Evolutionary conservation across 352 stramenopile species (phyloP).

Genomic region (Sclerospora graminicola): DNA sequence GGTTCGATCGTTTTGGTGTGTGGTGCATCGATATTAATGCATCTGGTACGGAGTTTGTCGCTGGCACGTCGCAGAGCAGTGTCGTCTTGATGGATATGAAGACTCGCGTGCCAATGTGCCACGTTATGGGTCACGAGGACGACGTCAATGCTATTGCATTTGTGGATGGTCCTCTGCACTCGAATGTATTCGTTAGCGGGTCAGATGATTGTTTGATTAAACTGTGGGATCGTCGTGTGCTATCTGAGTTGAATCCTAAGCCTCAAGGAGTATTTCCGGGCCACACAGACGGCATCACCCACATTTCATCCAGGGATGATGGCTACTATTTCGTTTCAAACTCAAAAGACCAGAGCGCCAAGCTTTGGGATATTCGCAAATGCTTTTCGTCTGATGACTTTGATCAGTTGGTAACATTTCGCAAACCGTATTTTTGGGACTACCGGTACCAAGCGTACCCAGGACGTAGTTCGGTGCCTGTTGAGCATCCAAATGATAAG

Average conservation of each 20-base stretch:
- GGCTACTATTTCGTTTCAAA: constrained; percentile 87
- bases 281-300: constrained; percentile 70
- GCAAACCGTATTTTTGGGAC: constrained; percentile 59
- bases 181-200: constrained; percentile 80
- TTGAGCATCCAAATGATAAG: constrained; percentile 59
- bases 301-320: constrained; percentile 76
- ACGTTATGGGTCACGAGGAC: constrained; percentile 61
- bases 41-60: constrained; percentile 71
- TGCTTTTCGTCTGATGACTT: constrained; percentile 44
- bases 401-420: constrained; percentile 31
- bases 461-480: constrained; percentile 34
- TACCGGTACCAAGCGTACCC: constrained; percentile 78
- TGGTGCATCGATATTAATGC: constrained; percentile 76
- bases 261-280: constrained; percentile 73
- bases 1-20: constrained; percentile 54
- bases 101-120: constrained; percentile 49
- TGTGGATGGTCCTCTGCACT: constrained; percentile 65
- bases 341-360: constrained; percentile 73
- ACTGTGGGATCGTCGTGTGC: constrained; percentile 73
- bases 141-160: constrained; percentile 83
- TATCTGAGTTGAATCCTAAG: constrained; percentile 61
- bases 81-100: constrained; percentile 79
- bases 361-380: constrained; percentile 81
- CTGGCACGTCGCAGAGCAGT: constrained; percentile 58
- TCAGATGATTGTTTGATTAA: constrained; percentile 81